Evolutionary conservation across 768 basidiomycete species (phyloP).

Genomic region (Roridomyces roridus): DNA sequence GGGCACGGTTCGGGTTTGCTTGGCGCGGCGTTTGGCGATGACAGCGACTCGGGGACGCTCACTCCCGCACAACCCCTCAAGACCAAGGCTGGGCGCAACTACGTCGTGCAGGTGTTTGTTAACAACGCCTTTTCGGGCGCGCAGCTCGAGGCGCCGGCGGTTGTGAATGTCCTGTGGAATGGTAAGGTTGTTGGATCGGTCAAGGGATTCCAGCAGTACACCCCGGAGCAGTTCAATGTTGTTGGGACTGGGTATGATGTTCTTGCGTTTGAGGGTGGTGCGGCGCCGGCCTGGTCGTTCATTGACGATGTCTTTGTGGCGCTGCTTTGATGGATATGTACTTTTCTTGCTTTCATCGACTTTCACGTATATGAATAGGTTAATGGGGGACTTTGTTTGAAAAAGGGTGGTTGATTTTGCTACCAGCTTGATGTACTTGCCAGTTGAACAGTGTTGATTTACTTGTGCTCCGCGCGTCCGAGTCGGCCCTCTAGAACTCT

Average conservation of each 20-base stretch:
- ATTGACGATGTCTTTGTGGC: slow-evolving; percentile 49
- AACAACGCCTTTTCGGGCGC: slow-evolving; percentile 43
- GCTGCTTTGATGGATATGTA: too few species aligned
- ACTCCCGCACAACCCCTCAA: slow-evolving; percentile 35
- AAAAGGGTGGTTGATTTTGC: too few species aligned
- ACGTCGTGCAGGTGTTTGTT: slow-evolving; percentile 50
- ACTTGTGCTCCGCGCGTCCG: too few species aligned
- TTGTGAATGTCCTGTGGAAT: slow-evolving; percentile 52
- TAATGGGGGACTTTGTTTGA: background rate
- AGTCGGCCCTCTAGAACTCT: too few species aligned
- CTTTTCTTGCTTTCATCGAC: too few species aligned
- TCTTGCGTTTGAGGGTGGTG: slow-evolving; percentile 48
- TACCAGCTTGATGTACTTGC: too few species aligned
- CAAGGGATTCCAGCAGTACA: too few species aligned
- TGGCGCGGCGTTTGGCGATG: too few species aligned
- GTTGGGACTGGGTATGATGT: slow-evolving; percentile 41
- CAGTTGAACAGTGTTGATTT: too few species aligned
- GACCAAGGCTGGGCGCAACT: slow-evolving; percentile 43
- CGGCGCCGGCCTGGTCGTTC: slow-evolving; percentile 56
- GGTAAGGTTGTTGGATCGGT: slow-evolving; percentile 38
- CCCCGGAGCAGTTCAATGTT: slow-evolving; percentile 42
- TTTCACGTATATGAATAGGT: background rate
- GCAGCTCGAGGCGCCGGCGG: slow-evolving; percentile 37
- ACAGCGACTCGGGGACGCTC: slow-evolving; percentile 46
- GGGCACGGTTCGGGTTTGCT: slow-evolving; percentile 44